phyloP scores from a whole-genome alignment of 495 filamentous ascomycete genomes.

The Xylaria grammica region DNA sequence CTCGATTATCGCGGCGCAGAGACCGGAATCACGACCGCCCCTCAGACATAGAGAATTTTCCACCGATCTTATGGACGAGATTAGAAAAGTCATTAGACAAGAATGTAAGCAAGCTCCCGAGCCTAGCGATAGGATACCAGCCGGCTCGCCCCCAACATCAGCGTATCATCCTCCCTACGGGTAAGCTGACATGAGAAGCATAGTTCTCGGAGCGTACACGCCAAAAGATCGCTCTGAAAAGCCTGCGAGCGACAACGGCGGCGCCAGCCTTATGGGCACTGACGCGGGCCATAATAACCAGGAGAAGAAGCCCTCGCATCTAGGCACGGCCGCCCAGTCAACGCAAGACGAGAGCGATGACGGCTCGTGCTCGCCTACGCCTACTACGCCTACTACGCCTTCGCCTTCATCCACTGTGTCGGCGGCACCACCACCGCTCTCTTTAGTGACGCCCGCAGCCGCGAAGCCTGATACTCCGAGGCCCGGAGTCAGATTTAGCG shows the following conservation, averaged over 20 bases:
- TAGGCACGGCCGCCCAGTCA: constrained; percentile 3
- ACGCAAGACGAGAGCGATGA: constrained; percentile 2
- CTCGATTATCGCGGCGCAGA: constrained; percentile 6
- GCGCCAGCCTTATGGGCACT: background rate
- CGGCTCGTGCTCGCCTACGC: background rate
- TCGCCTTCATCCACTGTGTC: constrained; percentile 9
- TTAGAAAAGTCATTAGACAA: constrained; percentile 34
- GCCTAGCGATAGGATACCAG: constrained; percentile 20
- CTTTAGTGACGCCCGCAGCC: background rate
- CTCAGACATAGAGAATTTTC: background rate
- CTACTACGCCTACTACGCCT: constrained; percentile 4
- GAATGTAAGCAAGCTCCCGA: constrained; percentile 26
- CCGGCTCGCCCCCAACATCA: background rate
- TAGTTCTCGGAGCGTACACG: constrained; percentile 27
- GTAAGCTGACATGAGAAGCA: constrained; percentile 15
- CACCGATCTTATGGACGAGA: constrained; percentile 26
- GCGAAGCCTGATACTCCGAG: constrained; percentile 11
- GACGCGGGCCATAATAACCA: background rate
- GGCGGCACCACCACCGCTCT: background rate
- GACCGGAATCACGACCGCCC: background rate
- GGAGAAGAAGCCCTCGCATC: constrained; percentile 10
- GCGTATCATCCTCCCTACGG: background rate
- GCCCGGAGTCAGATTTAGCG: constrained; percentile 9
- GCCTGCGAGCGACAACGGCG: constrained; percentile 1
- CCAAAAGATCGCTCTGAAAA: constrained; percentile 7